Evolutionary conservation across 2,329 filamentous ascomycete species (phyloP).

Genomic region (Dothistroma pini): DNA sequence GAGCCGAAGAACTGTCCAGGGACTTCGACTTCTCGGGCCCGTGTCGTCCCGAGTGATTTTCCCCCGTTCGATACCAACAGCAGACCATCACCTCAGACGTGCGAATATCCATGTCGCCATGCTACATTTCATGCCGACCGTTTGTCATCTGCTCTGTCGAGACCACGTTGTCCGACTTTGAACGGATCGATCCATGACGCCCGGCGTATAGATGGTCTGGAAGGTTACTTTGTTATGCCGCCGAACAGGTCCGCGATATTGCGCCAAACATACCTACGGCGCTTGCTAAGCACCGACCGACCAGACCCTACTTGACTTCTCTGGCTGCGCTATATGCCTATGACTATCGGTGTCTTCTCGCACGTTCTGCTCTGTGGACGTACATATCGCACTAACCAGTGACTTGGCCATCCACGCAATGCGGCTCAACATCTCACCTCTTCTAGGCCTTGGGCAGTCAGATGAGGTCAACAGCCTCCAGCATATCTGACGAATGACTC

Average conservation of each 20-base stretch:
- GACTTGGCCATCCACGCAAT: neutral
- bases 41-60: neutral
- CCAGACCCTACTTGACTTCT: neutral
- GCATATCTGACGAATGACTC: slow-evolving; percentile 1
- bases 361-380: neutral
- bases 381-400: neutral
- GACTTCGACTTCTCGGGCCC: neutral
- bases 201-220: neutral
- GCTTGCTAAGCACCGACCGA: slow-evolving; percentile 8
- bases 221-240: neutral
- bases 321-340: neutral
- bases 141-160: neutral
- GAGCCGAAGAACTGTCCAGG: neutral
- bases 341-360: neutral
- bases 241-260: neutral
- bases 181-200: neutral
- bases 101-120: neutral
- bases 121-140: neutral
- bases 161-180: neutral
- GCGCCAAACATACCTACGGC: slow-evolving; percentile 1
- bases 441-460: slow-evolving; percentile 2
- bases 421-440: slow-evolving; percentile 7
- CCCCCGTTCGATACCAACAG: neutral
- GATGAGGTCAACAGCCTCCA: neutral
- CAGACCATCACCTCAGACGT: neutral